phyloP scores from a whole-genome alignment of 805 yeast genomes.

The Sugiyamaella mastotermitis region DNA sequence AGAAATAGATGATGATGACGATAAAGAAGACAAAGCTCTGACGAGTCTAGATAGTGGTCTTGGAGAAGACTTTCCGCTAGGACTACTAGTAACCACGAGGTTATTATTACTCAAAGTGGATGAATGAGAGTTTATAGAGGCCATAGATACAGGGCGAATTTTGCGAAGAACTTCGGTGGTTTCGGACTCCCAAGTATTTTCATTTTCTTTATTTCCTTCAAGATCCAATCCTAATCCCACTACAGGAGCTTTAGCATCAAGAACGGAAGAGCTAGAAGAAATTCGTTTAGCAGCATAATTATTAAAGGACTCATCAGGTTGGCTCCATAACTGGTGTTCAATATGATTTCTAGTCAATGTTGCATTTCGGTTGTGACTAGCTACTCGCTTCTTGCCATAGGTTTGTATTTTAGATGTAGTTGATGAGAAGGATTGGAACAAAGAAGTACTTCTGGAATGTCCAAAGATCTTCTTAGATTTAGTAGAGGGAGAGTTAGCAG shows the following conservation, averaged over 20 bases:
- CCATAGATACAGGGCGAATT: conserved; percentile 13
- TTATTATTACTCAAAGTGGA: too few species aligned
- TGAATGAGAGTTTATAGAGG: conserved; percentile 2
- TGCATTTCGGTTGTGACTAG: conserved; percentile 8
- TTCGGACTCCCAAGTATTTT: conserved; percentile 16
- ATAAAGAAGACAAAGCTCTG: conserved; percentile 11
- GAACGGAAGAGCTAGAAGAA: background rate
- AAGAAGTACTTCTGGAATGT: conserved; percentile 9
- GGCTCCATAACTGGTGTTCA: conserved; percentile 19
- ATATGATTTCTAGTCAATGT: conserved; percentile 12
- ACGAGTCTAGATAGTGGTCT: conserved; percentile 9
- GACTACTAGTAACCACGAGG: conserved; percentile 1
- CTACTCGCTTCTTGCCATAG: conserved; percentile 13
- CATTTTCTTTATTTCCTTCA: conserved; percentile 11
- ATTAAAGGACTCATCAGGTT: conserved; percentile 2
- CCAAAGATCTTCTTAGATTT: conserved; percentile 9
- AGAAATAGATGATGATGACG: conserved; percentile 18
- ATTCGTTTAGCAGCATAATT: background rate
- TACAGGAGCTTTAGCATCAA: background rate
- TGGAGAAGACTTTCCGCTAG: conserved; percentile 6
- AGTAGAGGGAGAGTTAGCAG: too few species aligned
- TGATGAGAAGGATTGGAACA: conserved; percentile 10
- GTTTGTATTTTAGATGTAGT: conserved; percentile 5
- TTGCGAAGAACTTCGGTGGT: conserved; percentile 16
- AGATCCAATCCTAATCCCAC: conserved; percentile 1